Evolutionary conservation across 2,329 filamentous ascomycete species (phyloP).

Genomic region (Neoascochyta sp.): DNA sequence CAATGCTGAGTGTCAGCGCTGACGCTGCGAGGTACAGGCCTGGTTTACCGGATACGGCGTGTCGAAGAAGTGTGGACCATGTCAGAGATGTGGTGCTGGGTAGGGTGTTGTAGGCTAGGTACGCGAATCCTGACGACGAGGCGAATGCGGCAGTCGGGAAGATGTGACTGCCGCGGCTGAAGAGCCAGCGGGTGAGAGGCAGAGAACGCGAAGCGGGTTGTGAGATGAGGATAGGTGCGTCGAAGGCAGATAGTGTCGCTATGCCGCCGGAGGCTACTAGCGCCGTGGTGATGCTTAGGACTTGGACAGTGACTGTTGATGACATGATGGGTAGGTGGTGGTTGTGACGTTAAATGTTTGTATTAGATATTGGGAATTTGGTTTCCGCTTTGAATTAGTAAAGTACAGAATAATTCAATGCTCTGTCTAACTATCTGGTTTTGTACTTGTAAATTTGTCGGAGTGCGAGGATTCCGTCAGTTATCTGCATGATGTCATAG

Average conservation of each 20-base stretch:
- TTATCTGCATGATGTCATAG: no score
- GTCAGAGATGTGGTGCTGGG: background rate
- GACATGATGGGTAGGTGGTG: no score
- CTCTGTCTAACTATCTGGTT: no score
- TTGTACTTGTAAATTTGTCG: no score
- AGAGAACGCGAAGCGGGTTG: constrained; percentile 39
- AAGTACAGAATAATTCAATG: no score
- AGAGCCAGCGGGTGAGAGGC: constrained; percentile 37
- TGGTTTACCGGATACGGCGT: constrained; percentile 6
- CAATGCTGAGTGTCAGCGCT: no score
- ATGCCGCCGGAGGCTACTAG: constrained; percentile 36
- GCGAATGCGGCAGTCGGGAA: constrained; percentile 30
- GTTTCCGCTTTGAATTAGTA: no score
- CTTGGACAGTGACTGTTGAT: constrained; percentile 15
- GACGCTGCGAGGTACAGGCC: constrained; percentile 15
- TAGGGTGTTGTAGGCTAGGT: constrained; percentile 18
- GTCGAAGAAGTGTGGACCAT: constrained; percentile 7
- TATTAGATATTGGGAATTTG: no score
- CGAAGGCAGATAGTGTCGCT: constrained; percentile 33
- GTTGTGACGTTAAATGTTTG: no score
- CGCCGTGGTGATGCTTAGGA: constrained; percentile 30
- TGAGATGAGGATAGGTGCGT: constrained; percentile 28
- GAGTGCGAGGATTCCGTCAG: no score
- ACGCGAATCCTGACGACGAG: constrained; percentile 27
- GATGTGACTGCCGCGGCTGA: constrained; percentile 37